These are phyloP conservation scores for Myriosclerotinia duriaeana DNA, from an alignment of 2,329 filamentous ascomycete genomes.

Conservation along the genomic window DNA sequence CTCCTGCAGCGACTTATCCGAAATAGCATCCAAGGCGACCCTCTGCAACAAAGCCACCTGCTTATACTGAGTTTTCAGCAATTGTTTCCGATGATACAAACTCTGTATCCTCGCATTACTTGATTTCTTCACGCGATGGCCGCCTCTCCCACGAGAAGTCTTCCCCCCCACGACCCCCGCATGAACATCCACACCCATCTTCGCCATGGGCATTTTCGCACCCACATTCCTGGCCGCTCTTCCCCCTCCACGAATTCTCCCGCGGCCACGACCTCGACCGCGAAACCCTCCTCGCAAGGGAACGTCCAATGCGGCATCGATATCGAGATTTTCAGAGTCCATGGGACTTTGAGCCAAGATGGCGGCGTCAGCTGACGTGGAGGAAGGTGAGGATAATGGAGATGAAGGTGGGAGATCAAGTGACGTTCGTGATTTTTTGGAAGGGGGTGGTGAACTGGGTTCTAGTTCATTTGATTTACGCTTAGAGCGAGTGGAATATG, in stretches of 20 bases:
- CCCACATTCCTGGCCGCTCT: conserved; percentile 25
- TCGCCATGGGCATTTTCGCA: neutral
- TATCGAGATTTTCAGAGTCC: conserved; percentile 16
- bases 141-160: conserved; percentile 31
- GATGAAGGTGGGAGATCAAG: conserved; percentile 14
- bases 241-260: conserved; percentile 30
- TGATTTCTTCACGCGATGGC: conserved; percentile 36
- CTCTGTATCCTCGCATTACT: conserved; percentile 37
- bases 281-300: conserved; percentile 28
- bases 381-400: conserved; percentile 20
- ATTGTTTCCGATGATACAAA: conserved; percentile 35
- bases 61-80: conserved; percentile 37
- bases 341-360: conserved; percentile 15
- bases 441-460: conserved; percentile 11
- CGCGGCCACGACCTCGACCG: conserved; percentile 34
- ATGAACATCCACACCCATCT: conserved; percentile 1
- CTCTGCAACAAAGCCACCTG: conserved; percentile 33
- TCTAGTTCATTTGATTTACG: conserved; percentile 20
- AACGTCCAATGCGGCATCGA: conserved; percentile 1
- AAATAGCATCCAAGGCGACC: conserved; percentile 32
- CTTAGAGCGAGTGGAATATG: conserved; percentile 23
- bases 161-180: conserved; percentile 25
- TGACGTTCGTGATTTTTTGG: conserved; percentile 20
- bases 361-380: conserved; percentile 23
- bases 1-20: conserved; percentile 36